A percentile compares a stretch with the other conserved stretches of the same genome.
Conservation (phyloP, 1,139 yeast genomes). For the Yarrowia galli region DNA sequence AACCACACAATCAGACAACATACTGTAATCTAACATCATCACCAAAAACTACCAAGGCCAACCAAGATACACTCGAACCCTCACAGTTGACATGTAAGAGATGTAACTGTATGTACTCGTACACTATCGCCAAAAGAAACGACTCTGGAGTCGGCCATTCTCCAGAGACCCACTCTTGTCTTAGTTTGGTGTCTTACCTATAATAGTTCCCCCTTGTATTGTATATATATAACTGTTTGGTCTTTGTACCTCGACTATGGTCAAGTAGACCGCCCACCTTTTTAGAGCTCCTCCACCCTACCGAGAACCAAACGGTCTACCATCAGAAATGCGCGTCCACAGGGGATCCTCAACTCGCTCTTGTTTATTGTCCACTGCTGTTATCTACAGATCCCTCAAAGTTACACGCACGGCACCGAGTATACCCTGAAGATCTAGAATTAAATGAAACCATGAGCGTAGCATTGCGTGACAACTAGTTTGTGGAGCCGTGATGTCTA, state of each 20-base stretch:
- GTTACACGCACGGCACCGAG: constrained; percentile 12
- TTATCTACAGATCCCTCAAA: background rate
- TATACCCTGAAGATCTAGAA: constrained; percentile 14
- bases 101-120: constrained; percentile 4
- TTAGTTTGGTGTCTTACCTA: constrained; percentile 5
- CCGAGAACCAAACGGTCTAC: background rate
- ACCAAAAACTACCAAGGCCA: too few species aligned
- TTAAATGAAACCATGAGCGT: constrained; percentile 14
- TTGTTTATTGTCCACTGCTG: background rate
- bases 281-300: background rate
- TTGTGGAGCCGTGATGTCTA: background rate
- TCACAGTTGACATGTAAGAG: constrained; percentile 11
- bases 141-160: background rate
- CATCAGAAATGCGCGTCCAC: too few species aligned
- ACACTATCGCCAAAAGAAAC: background rate
- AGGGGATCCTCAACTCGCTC: background rate
- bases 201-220: background rate
- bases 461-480: too few species aligned
- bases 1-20: too few species aligned
- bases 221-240: background rate
- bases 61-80: background rate
- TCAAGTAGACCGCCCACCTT: background rate
- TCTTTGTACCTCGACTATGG: background rate
- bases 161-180: constrained; percentile 7
- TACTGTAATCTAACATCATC: too few species aligned